phyloP scores from a whole-genome alignment of 441 rosid genomes.

The Pelargonium citronellum region DNA sequence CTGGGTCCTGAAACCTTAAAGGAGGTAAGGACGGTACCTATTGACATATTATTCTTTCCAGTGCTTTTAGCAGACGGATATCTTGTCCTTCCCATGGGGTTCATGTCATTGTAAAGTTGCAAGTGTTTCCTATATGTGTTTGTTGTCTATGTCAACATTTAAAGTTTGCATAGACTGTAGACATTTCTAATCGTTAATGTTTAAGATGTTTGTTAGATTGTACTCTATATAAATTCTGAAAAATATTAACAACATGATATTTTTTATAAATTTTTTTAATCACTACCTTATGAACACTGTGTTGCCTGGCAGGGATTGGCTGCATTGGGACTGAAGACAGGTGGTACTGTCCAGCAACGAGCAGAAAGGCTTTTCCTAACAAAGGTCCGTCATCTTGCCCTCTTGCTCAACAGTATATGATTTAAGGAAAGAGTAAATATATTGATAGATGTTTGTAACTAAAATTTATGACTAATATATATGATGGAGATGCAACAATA shows the following conservation, averaged over 20 bases:
- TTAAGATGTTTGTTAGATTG: no score
- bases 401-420: background rate
- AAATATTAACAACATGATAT: background rate
- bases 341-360: slow-evolving; percentile 89
- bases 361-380: slow-evolving; percentile 94
- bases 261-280: background rate
- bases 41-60: slow-evolving; percentile 5
- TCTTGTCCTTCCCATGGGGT: background rate
- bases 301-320: slow-evolving; percentile 58
- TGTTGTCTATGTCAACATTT: background rate
- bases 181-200: background rate
- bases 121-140: background rate
- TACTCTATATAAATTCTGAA: background rate
- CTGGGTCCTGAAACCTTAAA: slow-evolving; percentile 90
- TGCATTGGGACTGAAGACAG: slow-evolving; percentile 85
- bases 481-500: background rate
- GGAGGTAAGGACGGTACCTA: slow-evolving; percentile 44
- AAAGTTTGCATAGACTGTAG: background rate
- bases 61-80: background rate
- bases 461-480: background rate
- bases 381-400: slow-evolving; percentile 43
- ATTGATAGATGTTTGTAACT: background rate
- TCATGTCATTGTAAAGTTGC: background rate
- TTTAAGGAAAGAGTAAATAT: background rate
- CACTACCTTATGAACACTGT: background rate